phyloP scores from a whole-genome alignment of 257 asterid genomes.

The Gentiana macrophylla region DNA sequence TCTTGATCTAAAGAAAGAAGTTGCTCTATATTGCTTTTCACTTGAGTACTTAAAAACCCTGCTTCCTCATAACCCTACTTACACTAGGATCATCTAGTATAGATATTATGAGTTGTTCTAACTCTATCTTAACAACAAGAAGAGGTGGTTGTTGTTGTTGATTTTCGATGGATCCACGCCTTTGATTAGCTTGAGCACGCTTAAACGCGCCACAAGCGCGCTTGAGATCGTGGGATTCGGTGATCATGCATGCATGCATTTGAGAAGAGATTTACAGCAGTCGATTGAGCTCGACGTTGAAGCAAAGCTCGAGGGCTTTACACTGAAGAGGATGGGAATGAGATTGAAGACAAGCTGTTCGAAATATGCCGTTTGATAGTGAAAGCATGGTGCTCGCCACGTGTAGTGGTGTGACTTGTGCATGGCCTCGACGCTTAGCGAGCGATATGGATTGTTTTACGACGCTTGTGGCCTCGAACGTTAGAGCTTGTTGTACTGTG shows the following conservation, averaged over 20 bases:
- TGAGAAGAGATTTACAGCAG: too few relatives aligned
- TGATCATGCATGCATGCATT: too few relatives aligned
- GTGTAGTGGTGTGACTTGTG: constrained; percentile 88
- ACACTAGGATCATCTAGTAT: constrained; percentile 89
- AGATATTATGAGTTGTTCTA: constrained; percentile 74
- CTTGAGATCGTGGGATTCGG: constrained; percentile 60
- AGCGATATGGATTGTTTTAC: constrained; percentile 62
- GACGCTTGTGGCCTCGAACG: constrained; percentile 41
- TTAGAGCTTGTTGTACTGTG: constrained; percentile 51
- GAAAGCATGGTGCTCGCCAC: constrained; percentile 78
- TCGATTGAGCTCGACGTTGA: constrained; percentile 86
- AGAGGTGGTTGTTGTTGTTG: constrained; percentile 64
- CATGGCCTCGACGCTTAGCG: constrained; percentile 81
- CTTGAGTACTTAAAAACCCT: constrained; percentile 73
- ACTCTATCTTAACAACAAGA: constrained; percentile 55
- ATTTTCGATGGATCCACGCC: constrained; percentile 59
- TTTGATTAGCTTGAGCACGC: constrained; percentile 91
- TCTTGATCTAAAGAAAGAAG: constrained; percentile 32
- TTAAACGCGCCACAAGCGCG: constrained; percentile 92
- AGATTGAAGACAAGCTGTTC: constrained; percentile 60
- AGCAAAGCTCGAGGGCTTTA: constrained; percentile 89
- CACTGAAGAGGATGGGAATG: constrained; percentile 90
- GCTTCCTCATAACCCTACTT: constrained; percentile 94
- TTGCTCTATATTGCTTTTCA: constrained; percentile 61
- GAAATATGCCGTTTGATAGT: constrained; percentile 38